Conservation (phyloP, 495 filamentous ascomycete species). For the Penicillium nucicola region DNA sequence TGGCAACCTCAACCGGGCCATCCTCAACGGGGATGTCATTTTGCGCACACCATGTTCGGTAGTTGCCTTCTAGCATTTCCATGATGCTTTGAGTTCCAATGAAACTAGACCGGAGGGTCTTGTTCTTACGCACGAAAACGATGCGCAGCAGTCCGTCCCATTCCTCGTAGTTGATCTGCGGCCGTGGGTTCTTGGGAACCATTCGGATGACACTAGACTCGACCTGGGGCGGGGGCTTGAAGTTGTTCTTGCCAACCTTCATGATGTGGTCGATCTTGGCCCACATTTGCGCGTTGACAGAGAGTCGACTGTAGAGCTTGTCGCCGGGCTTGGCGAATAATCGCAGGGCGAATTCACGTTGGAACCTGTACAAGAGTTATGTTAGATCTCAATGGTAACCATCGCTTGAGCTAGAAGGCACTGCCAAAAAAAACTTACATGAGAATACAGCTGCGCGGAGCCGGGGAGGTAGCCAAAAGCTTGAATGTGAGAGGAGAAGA, state of each 20-base stretch:
- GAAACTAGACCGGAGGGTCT: slow-evolving; percentile 73
- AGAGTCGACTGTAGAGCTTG: slow-evolving; percentile 79
- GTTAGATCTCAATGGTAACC: background rate
- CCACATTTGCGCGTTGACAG: slow-evolving; percentile 94
- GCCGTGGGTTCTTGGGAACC: slow-evolving; percentile 75
- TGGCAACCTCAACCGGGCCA: slow-evolving; percentile 44
- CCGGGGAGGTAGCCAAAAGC: slow-evolving; percentile 73
- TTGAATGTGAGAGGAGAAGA: slow-evolving; percentile 88
- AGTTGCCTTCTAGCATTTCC: slow-evolving; percentile 79
- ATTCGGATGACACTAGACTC: slow-evolving; percentile 80
- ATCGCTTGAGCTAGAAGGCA: background rate
- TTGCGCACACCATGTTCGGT: slow-evolving; percentile 82
- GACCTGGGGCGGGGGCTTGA: slow-evolving; percentile 88
- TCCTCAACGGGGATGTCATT: slow-evolving; percentile 79
- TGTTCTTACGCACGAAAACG: slow-evolving; percentile 74
- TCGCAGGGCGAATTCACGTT: slow-evolving; percentile 74
- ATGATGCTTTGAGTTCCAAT: slow-evolving; percentile 75
- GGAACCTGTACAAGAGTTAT: slow-evolving; percentile 31
- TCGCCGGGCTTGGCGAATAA: slow-evolving; percentile 76
- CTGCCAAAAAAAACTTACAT: slow-evolving; percentile 52
- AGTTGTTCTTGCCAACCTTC: slow-evolving; percentile 93
- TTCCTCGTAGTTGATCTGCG: slow-evolving; percentile 86
- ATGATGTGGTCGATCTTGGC: slow-evolving; percentile 81
- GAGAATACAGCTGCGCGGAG: slow-evolving; percentile 75
- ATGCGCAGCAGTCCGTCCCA: slow-evolving; percentile 90